phyloP scores from a whole-genome alignment of 768 basidiomycete genomes.

The Hydnomerulius pinastri region DNA sequence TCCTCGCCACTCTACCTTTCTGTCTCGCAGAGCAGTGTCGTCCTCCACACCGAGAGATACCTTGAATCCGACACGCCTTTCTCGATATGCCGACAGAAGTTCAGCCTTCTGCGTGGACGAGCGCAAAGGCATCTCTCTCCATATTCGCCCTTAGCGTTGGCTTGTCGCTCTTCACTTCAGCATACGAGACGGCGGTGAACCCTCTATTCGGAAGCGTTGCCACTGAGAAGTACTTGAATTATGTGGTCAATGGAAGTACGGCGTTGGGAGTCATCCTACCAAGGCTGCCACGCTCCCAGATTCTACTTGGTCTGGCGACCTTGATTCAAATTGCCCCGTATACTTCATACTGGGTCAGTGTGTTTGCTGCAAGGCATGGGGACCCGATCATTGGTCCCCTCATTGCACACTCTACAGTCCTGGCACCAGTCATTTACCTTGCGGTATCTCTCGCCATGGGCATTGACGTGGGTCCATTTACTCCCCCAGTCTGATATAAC shows the following conservation, averaged over 20 bases:
- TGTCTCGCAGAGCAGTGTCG: no score
- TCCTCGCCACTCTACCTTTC: neutral
- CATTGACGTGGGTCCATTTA: conserved; percentile 37
- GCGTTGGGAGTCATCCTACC: conserved; percentile 35
- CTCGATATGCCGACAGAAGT: conserved; percentile 8
- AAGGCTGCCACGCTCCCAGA: conserved; percentile 24
- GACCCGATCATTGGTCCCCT: conserved; percentile 60
- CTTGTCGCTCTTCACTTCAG: conserved; percentile 59
- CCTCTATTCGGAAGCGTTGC: conserved; percentile 71
- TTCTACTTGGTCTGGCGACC: conserved; percentile 37
- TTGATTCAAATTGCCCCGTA: conserved; percentile 53
- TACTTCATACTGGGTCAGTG: conserved; percentile 67
- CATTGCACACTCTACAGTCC: conserved; percentile 54
- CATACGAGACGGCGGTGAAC: conserved; percentile 62
- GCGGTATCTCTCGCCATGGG: conserved; percentile 48
- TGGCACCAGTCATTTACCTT: conserved; percentile 58
- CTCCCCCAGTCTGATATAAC: neutral
- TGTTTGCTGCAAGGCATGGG: conserved; percentile 54
- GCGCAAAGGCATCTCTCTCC: conserved; percentile 19
- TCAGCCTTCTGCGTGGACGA: conserved; percentile 12
- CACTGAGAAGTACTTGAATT: conserved; percentile 49
- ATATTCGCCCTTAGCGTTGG: conserved; percentile 29
- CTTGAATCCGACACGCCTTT: no score
- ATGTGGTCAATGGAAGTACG: conserved; percentile 39
- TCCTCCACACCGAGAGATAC: no score